These are phyloP conservation scores for Triadica sebifera DNA, from an alignment of 345 rosid species.

Conservation along the genomic window DNA sequence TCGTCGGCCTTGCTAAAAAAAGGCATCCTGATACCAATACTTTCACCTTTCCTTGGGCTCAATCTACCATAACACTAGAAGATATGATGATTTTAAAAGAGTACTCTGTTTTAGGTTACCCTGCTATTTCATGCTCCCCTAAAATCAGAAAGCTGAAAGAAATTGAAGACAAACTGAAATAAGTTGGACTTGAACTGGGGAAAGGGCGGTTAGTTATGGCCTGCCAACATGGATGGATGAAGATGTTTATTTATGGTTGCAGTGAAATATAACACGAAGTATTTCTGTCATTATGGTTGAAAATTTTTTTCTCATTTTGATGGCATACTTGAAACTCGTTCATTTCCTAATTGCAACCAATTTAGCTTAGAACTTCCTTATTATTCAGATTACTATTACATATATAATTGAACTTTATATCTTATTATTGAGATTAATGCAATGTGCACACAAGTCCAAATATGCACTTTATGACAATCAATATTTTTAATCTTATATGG, in stretches of 20 bases:
- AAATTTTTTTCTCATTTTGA: slow-evolving; percentile 16
- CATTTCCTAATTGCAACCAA: slow-evolving; percentile 30
- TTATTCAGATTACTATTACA: too few species aligned
- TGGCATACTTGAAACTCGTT: not conserved
- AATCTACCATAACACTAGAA: slow-evolving; percentile 20
- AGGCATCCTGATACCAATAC: slow-evolving; percentile 28
- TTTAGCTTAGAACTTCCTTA: too few species aligned
- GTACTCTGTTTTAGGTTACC: slow-evolving; percentile 20
- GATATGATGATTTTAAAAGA: slow-evolving; percentile 23
- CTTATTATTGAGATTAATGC: too few species aligned
- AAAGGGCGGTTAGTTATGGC: not conserved
- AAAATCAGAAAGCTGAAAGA: not conserved
- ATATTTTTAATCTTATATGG: too few species aligned
- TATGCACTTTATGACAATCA: too few species aligned
- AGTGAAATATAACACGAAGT: slow-evolving; percentile 44
- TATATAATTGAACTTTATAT: too few species aligned
- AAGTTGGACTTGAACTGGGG: not conserved
- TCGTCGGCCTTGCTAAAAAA: slow-evolving; percentile 20
- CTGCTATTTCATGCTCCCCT: slow-evolving; percentile 4
- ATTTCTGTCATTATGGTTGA: slow-evolving; percentile 40
- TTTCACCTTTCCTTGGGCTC: slow-evolving; percentile 28
- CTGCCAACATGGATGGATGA: slow-evolving; percentile 23
- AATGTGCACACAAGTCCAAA: too few species aligned
- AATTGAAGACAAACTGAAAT: slow-evolving; percentile 1
- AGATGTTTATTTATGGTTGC: slow-evolving; percentile 32